Conservation (phyloP, 2,329 filamentous ascomycete species). For the Claviceps pusilla region DNA sequence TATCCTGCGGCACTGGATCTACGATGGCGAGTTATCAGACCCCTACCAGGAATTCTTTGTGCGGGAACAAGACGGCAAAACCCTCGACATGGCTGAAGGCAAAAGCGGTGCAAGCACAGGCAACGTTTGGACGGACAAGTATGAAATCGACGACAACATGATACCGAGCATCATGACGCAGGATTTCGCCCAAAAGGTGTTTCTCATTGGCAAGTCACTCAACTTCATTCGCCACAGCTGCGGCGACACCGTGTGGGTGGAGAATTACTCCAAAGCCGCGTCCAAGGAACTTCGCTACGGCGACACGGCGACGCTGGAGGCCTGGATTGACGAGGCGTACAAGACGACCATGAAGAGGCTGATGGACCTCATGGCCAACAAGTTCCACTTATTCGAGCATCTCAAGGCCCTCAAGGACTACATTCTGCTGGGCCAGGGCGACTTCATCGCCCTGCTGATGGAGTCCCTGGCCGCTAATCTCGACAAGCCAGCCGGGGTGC, state of each 20-base stretch:
- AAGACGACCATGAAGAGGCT: conserved; percentile 94
- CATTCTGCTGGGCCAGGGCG: conserved; percentile 82
- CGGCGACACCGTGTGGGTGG: conserved; percentile 86
- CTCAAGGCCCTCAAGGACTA: conserved; percentile 86
- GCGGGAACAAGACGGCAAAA: conserved; percentile 50
- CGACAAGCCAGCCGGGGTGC: conserved; percentile 86
- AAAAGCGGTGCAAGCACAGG: conserved; percentile 43
- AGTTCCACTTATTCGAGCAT: conserved; percentile 90
- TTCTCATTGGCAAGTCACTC: conserved; percentile 90
- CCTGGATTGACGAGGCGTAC: conserved; percentile 92
- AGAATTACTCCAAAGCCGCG: conserved; percentile 81
- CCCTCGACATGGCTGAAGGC: conserved; percentile 34
- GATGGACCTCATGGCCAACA: conserved; percentile 83
- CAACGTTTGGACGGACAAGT: conserved; percentile 97
- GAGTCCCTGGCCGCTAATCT: conserved; percentile 86
- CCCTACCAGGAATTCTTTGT: conserved; percentile 95
- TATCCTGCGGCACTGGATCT: conserved; percentile 92
- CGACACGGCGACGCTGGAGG: conserved; percentile 79
- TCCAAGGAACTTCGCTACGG: conserved; percentile 87
- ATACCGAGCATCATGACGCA: conserved; percentile 84
- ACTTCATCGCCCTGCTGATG: conserved; percentile 95
- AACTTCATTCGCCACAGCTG: conserved; percentile 98
- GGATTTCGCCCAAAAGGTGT: conserved; percentile 91
- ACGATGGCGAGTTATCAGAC: conserved; percentile 94
- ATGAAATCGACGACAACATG: conserved; percentile 71